A percentile compares a stretch with the other conserved stretches of the same genome.
Evolutionary conservation across 371 early-diverging fungal species (phyloP).

Genomic region (Mycotypha africana): DNA sequence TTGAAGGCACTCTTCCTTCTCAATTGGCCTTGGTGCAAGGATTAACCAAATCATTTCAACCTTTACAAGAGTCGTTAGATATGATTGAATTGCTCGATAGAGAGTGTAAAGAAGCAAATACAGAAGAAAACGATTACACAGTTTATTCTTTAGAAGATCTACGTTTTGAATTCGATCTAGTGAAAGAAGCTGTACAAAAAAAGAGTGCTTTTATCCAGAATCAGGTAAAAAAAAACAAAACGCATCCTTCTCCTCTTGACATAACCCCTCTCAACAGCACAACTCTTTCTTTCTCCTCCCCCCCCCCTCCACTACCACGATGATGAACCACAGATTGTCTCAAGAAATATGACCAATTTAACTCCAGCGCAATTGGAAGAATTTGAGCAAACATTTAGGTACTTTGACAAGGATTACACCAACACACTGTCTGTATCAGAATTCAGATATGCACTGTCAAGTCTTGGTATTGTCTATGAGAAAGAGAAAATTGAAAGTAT

Average conservation of each 20-base stretch:
- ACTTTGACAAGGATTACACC: conserved; percentile 79
- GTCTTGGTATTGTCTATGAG: conserved; percentile 75
- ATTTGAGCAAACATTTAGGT: conserved; percentile 82
- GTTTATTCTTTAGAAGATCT: conserved; percentile 87
- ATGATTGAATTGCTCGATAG: conserved; percentile 59
- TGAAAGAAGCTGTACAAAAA: conserved; percentile 76
- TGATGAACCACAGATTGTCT: conserved; percentile 69
- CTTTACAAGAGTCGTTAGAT: conserved; percentile 49
- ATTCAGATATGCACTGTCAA: conserved; percentile 84
- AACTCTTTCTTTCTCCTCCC: not conserved
- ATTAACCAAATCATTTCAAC: conserved; percentile 27
- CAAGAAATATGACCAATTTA: conserved; percentile 85
- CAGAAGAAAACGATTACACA: conserved; percentile 93
- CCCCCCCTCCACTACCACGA: no score
- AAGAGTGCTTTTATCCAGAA: conserved; percentile 90
- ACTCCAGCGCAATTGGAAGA: conserved; percentile 92
- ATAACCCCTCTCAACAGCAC: no score
- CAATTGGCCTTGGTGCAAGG: conserved; percentile 67
- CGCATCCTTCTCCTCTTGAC: not conserved
- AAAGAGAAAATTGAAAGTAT: conserved; percentile 70
- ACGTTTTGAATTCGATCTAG: conserved; percentile 75
- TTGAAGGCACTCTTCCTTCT: conserved; percentile 71
- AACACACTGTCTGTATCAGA: conserved; percentile 75
- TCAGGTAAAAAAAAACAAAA: conserved; percentile 46
- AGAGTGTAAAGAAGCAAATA: conserved; percentile 77